These are phyloP conservation scores for Cryomyces antarcticus DNA, from an alignment of 495 filamentous ascomycete species.

Conservation along the genomic window DNA sequence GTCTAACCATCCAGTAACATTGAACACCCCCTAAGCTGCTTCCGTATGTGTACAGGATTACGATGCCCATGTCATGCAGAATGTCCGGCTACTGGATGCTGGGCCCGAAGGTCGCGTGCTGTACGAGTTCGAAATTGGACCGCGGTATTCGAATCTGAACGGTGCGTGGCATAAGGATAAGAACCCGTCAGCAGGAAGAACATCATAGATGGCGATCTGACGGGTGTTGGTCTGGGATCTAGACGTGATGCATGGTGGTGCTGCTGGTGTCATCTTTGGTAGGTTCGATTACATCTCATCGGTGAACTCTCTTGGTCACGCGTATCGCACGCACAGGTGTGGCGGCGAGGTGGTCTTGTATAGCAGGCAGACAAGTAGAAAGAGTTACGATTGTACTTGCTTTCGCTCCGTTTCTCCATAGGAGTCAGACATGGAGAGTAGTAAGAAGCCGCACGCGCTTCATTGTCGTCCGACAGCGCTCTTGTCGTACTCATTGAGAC, in stretches of 20 bases:
- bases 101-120: conserved; percentile 8
- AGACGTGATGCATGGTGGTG: conserved; percentile 24
- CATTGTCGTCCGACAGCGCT: no score
- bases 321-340: not conserved
- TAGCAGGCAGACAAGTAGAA: no score
- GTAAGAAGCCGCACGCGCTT: no score
- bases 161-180: not conserved
- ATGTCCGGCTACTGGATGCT: conserved; percentile 18
- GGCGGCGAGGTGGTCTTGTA: no score
- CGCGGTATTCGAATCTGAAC: conserved; percentile 11
- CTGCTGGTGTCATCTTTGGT: conserved; percentile 24
- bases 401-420: no score
- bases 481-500: no score
- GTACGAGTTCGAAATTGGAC: conserved; percentile 6
- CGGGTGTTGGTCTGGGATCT: not conserved
- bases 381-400: no score
- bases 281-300: not conserved
- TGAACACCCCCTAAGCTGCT: not conserved
- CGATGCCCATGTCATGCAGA: conserved; percentile 20
- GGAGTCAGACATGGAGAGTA: no score
- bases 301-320: not conserved
- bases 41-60: conserved; percentile 6
- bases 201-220: not conserved
- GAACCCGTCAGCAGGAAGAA: not conserved
- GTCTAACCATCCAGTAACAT: not conserved